A percentile compares a stretch with the other conserved stretches of the same genome.
These are phyloP conservation scores for Bruguiera parviflora DNA, from an alignment of 345 rosid species.

Conservation along the genomic window DNA sequence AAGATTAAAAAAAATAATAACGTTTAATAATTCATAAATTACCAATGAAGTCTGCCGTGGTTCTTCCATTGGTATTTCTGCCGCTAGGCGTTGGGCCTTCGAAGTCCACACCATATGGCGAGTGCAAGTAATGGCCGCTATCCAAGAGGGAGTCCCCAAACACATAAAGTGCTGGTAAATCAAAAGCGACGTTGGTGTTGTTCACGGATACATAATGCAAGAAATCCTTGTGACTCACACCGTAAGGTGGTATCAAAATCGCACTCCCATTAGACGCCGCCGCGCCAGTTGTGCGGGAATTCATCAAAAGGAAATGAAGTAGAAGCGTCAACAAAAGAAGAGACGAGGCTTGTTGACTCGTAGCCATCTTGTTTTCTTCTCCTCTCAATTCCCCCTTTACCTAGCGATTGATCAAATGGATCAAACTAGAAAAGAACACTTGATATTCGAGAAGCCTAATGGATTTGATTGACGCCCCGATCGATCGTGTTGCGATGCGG, in stretches of 20 bases:
- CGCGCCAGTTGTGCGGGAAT: not conserved
- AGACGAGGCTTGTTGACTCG: not conserved
- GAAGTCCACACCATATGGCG: not conserved
- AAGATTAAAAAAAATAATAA: no score
- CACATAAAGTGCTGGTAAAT: not conserved
- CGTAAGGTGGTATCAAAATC: not conserved
- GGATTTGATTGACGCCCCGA: no score
- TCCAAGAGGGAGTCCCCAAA: conserved; percentile 2
- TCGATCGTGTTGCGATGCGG: not conserved
- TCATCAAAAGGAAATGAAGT: not conserved
- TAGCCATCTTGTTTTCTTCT: not conserved
- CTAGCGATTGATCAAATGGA: not conserved
- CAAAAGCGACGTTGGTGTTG: not conserved
- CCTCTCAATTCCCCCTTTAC: not conserved
- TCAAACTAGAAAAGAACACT: no score
- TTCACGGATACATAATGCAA: not conserved
- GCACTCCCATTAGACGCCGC: not conserved
- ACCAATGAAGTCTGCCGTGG: conserved; percentile 2
- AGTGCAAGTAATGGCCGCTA: not conserved
- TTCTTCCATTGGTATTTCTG: conserved; percentile 4
- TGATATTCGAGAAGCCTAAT: no score
- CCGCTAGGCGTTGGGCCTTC: not conserved
- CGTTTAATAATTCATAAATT: no score
- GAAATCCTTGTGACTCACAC: not conserved
- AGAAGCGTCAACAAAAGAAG: not conserved